Evolutionary conservation across 768 basidiomycete species (phyloP).

Genomic region (Boletellus sp.): DNA sequence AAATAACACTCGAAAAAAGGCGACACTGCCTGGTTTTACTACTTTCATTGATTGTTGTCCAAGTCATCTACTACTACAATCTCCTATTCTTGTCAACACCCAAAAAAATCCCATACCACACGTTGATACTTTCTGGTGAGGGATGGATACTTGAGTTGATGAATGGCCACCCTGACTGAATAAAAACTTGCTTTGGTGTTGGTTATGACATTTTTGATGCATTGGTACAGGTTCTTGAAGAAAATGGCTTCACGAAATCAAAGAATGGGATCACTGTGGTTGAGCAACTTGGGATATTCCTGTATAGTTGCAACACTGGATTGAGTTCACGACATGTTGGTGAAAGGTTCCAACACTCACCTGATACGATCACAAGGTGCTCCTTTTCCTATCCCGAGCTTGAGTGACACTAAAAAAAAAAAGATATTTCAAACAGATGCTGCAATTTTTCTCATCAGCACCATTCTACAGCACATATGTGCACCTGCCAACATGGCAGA

Average conservation of each 20-base stretch:
- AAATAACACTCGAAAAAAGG: no score
- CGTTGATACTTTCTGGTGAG: no score
- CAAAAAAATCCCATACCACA: no score
- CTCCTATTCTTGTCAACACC: no score
- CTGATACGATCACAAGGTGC: not conserved
- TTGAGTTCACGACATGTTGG: conserved; percentile 4
- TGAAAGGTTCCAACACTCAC: conserved; percentile 9
- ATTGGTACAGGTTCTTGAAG: not conserved
- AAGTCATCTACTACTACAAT: no score
- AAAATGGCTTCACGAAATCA: not conserved
- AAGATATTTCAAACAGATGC: conserved; percentile 13
- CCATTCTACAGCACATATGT: conserved; percentile 6
- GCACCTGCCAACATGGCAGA: not conserved
- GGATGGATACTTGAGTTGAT: conserved; percentile 1
- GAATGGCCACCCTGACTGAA: conserved; percentile 2
- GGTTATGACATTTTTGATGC: not conserved
- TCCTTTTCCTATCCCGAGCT: no score
- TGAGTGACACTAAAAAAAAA: no score
- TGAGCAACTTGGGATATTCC: conserved; percentile 12
- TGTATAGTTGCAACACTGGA: conserved; percentile 10
- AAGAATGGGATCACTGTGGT: not conserved
- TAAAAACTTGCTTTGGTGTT: conserved; percentile 1
- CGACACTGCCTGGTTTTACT: no score
- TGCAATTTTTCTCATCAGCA: conserved; percentile 1
- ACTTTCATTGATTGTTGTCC: no score